Conservation (phyloP, 305 asterid species). For the Fraxinus albicans region DNA sequence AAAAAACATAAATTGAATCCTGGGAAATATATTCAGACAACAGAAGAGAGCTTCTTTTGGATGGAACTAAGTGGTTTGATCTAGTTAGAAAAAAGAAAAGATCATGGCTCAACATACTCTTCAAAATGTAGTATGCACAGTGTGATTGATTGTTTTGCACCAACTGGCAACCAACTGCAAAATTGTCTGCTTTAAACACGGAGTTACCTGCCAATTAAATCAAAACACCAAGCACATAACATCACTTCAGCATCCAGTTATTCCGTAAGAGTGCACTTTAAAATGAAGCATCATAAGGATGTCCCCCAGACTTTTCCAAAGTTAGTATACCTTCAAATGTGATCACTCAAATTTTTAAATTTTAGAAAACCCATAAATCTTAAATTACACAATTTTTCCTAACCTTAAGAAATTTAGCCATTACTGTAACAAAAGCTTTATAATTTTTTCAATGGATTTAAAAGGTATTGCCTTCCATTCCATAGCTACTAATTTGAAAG, state of each 20-base stretch:
- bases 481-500: not conserved
- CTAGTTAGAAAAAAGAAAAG: no score
- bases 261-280: not conserved
- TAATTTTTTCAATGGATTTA: not conserved
- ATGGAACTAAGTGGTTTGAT: no score
- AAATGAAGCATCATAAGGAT: not conserved
- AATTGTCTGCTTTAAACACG: no score
- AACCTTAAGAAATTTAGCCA: not conserved
- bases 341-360: not conserved
- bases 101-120: no score
- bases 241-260: not conserved
- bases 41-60: no score
- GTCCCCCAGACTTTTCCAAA: not conserved
- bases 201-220: not conserved
- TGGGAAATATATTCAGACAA: no score
- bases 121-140: no score
- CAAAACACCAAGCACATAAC: not conserved
- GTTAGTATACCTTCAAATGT: not conserved
- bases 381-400: not conserved
- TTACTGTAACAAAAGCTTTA: not conserved
- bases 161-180: no score
- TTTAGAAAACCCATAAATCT: not conserved
- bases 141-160: no score
- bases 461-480: not conserved
- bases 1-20: no score